A percentile compares a stretch with the other conserved stretches of the same genome.
These are phyloP conservation scores for Blastomyces gilchristii DNA, from an alignment of 2,329 filamentous ascomycete genomes.

Conservation along the genomic window DNA sequence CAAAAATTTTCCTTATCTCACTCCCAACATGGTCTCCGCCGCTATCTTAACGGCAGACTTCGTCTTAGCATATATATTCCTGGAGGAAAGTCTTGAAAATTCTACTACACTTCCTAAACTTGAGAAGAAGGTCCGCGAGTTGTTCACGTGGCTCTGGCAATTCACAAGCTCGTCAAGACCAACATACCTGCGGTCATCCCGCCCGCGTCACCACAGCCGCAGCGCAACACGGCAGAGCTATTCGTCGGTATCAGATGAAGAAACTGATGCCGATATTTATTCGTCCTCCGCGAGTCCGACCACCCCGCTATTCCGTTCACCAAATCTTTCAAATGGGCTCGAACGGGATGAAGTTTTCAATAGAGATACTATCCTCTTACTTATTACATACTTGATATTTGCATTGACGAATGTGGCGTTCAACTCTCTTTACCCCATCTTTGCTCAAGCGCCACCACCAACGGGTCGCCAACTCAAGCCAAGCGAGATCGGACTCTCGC, in stretches of 20 bases:
- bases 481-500: slow-evolving; percentile 69
- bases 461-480: slow-evolving; percentile 67
- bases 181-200: slow-evolving; percentile 44
- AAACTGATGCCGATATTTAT: slow-evolving; percentile 37
- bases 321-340: slow-evolving; percentile 40
- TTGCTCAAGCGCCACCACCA: slow-evolving; percentile 64
- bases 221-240: slow-evolving; percentile 16
- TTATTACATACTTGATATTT: slow-evolving; percentile 83
- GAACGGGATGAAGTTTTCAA: slow-evolving; percentile 57
- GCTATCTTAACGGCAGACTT: slow-evolving; percentile 62
- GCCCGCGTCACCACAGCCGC: slow-evolving; percentile 21
- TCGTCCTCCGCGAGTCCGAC: slow-evolving; percentile 31
- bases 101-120: slow-evolving; percentile 52
- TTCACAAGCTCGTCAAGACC: slow-evolving; percentile 51
- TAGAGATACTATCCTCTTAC: slow-evolving; percentile 67
- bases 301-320: slow-evolving; percentile 26
- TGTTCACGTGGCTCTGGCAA: slow-evolving; percentile 62
- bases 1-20: slow-evolving; percentile 64
- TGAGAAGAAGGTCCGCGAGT: slow-evolving; percentile 45
- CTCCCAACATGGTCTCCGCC: slow-evolving; percentile 72
- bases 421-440: slow-evolving; percentile 91
- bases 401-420: slow-evolving; percentile 90
- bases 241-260: slow-evolving; percentile 28
- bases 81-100: slow-evolving; percentile 75
- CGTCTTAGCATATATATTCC: slow-evolving; percentile 62